Conservation (phyloP, 768 basidiomycete genomes). For the Cystobasidium tubakii region DNA sequence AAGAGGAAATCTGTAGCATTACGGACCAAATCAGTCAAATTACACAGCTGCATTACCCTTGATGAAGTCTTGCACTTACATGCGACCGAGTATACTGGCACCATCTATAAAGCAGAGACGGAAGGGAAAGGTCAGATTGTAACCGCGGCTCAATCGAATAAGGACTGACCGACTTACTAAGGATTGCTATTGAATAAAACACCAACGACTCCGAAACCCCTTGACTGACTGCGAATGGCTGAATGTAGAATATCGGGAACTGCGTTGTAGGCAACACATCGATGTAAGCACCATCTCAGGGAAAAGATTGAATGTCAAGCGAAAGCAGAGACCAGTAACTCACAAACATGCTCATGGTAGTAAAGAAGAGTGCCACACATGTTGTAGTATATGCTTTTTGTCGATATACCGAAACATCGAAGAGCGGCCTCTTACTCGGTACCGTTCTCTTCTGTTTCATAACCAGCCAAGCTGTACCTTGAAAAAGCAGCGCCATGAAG, state of each 20-base stretch:
- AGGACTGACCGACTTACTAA: conserved; percentile 12
- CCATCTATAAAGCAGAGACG: conserved; percentile 5
- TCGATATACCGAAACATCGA: conserved; percentile 25
- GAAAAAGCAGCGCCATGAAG: conserved; percentile 7
- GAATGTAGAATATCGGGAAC: conserved; percentile 31
- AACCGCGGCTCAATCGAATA: no score
- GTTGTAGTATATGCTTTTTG: conserved; percentile 23
- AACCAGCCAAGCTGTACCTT: conserved; percentile 14
- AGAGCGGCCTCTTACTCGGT: conserved; percentile 7
- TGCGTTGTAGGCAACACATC: background rate
- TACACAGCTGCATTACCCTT: no score
- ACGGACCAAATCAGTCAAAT: no score
- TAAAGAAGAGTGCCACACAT: background rate
- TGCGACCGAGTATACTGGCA: conserved; percentile 24
- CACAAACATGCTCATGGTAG: conserved; percentile 27
- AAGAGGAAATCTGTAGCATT: conserved; percentile 6
- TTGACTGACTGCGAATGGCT: conserved; percentile 29
- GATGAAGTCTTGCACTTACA: no score
- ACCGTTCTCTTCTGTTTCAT: conserved; percentile 24
- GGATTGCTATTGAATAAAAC: conserved; percentile 32
- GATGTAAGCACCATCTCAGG: no score
- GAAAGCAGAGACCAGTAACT: no score
- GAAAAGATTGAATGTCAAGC: no score
- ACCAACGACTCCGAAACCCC: conserved; percentile 2
- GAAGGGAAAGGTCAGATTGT: background rate